phyloP scores from a whole-genome alignment of 345 rosid species.

The Salix exigua region DNA sequence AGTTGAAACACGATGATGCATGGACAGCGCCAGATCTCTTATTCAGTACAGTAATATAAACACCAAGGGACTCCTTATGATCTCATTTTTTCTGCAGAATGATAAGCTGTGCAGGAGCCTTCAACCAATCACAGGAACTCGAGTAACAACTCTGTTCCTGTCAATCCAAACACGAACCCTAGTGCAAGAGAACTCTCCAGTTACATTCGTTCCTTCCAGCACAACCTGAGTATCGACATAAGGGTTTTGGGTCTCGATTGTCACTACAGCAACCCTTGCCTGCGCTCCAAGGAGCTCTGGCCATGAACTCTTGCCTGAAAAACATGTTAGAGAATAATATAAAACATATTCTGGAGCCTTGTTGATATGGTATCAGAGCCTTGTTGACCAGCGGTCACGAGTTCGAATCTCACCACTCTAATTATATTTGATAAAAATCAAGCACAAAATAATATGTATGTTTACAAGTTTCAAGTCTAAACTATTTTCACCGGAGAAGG shows the following conservation, averaged over 20 bases:
- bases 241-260: conserved; percentile 23
- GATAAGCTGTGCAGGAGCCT: not conserved
- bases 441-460: too few species aligned
- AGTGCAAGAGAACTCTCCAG: conserved; percentile 21
- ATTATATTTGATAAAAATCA: too few species aligned
- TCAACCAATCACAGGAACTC: not conserved
- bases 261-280: conserved; percentile 16
- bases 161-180: conserved; percentile 33
- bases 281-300: conserved; percentile 31
- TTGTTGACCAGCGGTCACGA: too few species aligned
- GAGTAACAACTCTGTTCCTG: conserved; percentile 1
- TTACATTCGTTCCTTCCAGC: conserved; percentile 14
- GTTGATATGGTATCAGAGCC: too few species aligned
- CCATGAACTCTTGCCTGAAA: conserved; percentile 33
- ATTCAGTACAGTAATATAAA: not conserved
- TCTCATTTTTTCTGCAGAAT: not conserved
- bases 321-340: not conserved
- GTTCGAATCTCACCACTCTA: too few species aligned
- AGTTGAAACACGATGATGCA: not conserved
- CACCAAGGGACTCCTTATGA: not conserved
- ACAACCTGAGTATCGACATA: conserved; percentile 19
- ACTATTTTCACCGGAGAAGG: too few species aligned
- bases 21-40: not conserved
- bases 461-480: too few species aligned
- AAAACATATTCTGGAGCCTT: too few species aligned